phyloP scores from a whole-genome alignment of 1,284 basidiomycete species.

The Inonotus obliquus region DNA sequence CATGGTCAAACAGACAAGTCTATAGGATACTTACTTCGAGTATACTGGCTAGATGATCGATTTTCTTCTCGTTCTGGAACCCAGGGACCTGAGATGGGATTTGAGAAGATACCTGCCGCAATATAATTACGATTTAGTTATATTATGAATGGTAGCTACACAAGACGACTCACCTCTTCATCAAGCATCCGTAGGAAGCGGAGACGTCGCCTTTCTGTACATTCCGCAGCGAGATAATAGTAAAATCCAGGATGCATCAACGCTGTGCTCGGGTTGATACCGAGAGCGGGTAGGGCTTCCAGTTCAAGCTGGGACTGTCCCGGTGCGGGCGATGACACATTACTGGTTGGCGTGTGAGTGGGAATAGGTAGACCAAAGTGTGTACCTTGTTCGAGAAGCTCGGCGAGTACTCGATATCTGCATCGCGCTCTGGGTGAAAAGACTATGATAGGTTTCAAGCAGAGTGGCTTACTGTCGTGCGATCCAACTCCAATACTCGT shows the following conservation, averaged over 20 bases:
- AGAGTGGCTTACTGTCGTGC: conserved; percentile 71
- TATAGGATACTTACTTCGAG: conserved; percentile 55
- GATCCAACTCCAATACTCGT: conserved; percentile 97
- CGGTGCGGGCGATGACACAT: conserved; percentile 24
- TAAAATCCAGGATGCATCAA: conserved; percentile 89
- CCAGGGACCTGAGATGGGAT: conserved; percentile 43
- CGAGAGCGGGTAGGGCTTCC: conserved; percentile 50
- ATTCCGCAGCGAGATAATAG: conserved; percentile 83
- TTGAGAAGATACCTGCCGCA: neutral
- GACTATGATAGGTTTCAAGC: neutral
- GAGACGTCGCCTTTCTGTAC: conserved; percentile 70
- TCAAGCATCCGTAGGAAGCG: conserved; percentile 60
- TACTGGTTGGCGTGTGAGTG: conserved; percentile 40
- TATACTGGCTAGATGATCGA: conserved; percentile 78
- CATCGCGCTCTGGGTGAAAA: neutral
- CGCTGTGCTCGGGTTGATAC: conserved; percentile 65
- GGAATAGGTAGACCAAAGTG: conserved; percentile 66
- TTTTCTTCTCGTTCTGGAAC: conserved; percentile 82
- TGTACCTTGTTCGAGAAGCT: conserved; percentile 80
- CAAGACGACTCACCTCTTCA: conserved; percentile 45
- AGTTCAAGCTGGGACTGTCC: conserved; percentile 35
- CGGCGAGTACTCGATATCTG: conserved; percentile 83
- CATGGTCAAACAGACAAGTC: too few relatives aligned
- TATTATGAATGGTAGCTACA: neutral
- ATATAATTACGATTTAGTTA: neutral